Percentiles rank a stretch among this genome's conserved stretches.
Evolutionary conservation across 2,329 filamentous ascomycete genomes (phyloP).

Genomic region (Pseudocercospora eumusae): DNA sequence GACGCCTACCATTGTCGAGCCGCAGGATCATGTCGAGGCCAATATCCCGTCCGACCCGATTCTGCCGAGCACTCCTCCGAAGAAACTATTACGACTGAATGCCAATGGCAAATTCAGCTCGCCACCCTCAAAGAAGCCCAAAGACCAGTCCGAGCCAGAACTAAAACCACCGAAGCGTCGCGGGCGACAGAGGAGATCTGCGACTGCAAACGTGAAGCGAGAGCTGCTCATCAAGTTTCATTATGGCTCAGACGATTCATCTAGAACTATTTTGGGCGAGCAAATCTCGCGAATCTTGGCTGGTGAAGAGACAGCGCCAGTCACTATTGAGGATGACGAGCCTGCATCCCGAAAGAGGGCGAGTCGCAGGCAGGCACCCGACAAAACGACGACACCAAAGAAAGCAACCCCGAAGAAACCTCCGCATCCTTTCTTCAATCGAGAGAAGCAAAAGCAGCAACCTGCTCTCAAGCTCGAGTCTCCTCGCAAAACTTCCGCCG

Average conservation of each 20-base stretch:
- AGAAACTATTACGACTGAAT: slow-evolving; percentile 45
- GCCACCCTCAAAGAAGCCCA: slow-evolving; percentile 41
- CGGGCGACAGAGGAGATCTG: slow-evolving; percentile 36
- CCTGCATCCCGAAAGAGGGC: slow-evolving; percentile 14
- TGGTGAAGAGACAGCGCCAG: slow-evolving; percentile 34
- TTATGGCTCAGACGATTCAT: slow-evolving; percentile 58
- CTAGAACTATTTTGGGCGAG: slow-evolving; percentile 55
- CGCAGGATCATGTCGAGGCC: neutral
- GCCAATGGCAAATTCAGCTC: slow-evolving; percentile 51
- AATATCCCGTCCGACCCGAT: slow-evolving; percentile 10
- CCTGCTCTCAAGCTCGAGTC: slow-evolving; percentile 33
- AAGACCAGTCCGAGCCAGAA: slow-evolving; percentile 22
- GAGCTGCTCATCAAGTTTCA: slow-evolving; percentile 33
- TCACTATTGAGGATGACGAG: neutral
- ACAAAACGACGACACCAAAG: slow-evolving; percentile 30
- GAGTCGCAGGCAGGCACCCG: slow-evolving; percentile 16
- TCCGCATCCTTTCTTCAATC: slow-evolving; percentile 70
- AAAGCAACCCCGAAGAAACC: slow-evolving; percentile 32
- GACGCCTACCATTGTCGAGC: neutral
- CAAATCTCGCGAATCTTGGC: slow-evolving; percentile 65
- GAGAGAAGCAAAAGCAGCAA: slow-evolving; percentile 49
- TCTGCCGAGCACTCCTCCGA: slow-evolving; percentile 34
- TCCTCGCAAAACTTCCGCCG: slow-evolving; percentile 42
- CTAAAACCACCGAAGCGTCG: slow-evolving; percentile 32
- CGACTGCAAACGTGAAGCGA: slow-evolving; percentile 18